Base-by-base conservation (phyloP, 306 rosid genomes). In the Pyrus betulifolia region DNA sequence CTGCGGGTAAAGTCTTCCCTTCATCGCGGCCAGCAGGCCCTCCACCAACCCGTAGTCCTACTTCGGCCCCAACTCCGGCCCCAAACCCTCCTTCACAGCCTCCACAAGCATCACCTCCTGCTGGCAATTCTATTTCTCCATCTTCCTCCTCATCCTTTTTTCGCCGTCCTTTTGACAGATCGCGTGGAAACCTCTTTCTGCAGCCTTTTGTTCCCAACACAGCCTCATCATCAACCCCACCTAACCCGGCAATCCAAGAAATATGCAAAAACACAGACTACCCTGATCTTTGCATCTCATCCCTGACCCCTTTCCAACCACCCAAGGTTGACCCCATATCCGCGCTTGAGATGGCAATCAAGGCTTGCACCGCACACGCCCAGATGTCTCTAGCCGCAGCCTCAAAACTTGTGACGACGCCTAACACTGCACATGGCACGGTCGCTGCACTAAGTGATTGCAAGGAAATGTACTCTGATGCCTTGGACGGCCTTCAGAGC, bases 211-310 rank as follows among this genome's bases (percentile, higher is more conserved):
- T 35, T 6, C 76, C 15, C 8, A 61, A 8, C 21, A 7, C 45
- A 46, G 44, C 60, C 8, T 21, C 78, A 27, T 27, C 45, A 8
- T 35, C 69, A 18, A 3, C 28, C 33, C 3, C 58, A 27, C 23
- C 35, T 15, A 8, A 69, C 61, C 80, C 82, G 21, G 23, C 35
- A 30, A 18, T 74, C 21, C 67, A 63, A 55, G 65, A 81, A 35
- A 23, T 81, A 44, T 84, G 87, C 62, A 21, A 59, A 38, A 11
- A 42, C 52, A 74, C 87, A 0, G 78, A 84, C 75, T 8, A 81
- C 82, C 71, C 81, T 21, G 42, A 59, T 30, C 13, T 81, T 21
- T 84, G 85, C 82, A 12, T 81, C 5, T 12, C 82, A 4, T 62
- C 87, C 1, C 8, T 78, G 6, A 30, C 76, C 19, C 75, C 84